Percentiles rank a stretch among this genome's conserved stretches.
Conservation (phyloP, 2,329 filamentous ascomycete species). For the Colletotrichum siamense region DNA sequence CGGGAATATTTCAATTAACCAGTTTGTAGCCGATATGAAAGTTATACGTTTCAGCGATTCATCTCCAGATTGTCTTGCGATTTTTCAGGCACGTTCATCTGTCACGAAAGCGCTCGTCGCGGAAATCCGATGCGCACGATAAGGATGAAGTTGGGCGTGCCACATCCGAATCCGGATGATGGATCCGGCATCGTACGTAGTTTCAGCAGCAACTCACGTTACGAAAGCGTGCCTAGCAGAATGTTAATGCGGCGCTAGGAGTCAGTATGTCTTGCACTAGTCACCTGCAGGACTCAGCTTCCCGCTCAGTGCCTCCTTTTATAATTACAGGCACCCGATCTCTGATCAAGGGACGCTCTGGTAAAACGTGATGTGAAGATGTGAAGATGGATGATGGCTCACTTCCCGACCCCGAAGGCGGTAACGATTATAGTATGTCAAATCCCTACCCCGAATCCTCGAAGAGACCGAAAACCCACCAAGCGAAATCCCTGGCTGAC, state of each 20-base stretch:
- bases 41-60: background rate
- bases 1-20: background rate
- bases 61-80: background rate
- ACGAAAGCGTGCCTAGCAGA: constrained; percentile 2
- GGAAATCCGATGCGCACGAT: background rate
- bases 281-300: background rate
- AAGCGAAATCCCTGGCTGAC: background rate
- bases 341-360: too few relatives aligned
- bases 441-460: background rate
- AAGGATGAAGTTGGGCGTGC: background rate
- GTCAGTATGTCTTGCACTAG: constrained; percentile 4
- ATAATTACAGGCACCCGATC: background rate
- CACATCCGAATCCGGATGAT: constrained; percentile 16
- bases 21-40: background rate
- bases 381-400: constrained; percentile 20
- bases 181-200: constrained; percentile 1
- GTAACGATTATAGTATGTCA: constrained; percentile 19
- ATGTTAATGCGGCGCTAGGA: background rate
- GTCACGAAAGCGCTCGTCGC: background rate
- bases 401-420: constrained; percentile 17
- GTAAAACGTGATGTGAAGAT: background rate
- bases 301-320: background rate
- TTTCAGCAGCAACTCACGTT: background rate
- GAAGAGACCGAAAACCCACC: background rate
- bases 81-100: background rate